phyloP scores from a whole-genome alignment of 148 eudicot genomes.

The Cornus controversa region DNA sequence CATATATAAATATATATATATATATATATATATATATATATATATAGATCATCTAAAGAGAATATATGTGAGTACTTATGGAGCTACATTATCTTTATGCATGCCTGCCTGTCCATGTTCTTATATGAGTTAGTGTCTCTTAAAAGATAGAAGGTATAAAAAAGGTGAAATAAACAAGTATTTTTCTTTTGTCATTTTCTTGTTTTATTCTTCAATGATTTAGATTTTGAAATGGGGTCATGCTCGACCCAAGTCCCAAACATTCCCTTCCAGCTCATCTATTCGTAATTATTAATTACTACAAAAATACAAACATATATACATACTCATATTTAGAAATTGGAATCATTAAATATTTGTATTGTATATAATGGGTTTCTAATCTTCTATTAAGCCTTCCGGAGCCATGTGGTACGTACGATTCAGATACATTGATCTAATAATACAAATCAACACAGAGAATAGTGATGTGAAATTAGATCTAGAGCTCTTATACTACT shows the following conservation, averaged over 20 bases:
- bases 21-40: too few relatives aligned
- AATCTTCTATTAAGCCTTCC: too few relatives aligned
- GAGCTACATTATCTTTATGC: constrained; percentile 9
- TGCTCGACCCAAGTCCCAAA: constrained; percentile 27
- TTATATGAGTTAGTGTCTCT: constrained; percentile 8
- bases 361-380: too few relatives aligned
- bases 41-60: not conserved
- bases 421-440: too few relatives aligned
- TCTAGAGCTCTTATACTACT: too few relatives aligned
- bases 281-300: not conserved
- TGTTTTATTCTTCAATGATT: constrained; percentile 31
- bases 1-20: too few relatives aligned
- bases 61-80: not conserved
- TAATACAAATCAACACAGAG: too few relatives aligned
- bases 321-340: not conserved
- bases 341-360: too few relatives aligned
- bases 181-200: constrained; percentile 39
- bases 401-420: too few relatives aligned
- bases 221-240: constrained; percentile 31
- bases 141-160: constrained; percentile 8
- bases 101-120: not conserved
- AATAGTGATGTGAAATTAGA: too few relatives aligned
- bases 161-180: not conserved
- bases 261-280: constrained; percentile 29
- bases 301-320: too few relatives aligned